Evolutionary conservation across 345 rosid species (phyloP), one percentile per base, ranked within the genome.

Genomic region (Hevea brasiliensis): DNA sequence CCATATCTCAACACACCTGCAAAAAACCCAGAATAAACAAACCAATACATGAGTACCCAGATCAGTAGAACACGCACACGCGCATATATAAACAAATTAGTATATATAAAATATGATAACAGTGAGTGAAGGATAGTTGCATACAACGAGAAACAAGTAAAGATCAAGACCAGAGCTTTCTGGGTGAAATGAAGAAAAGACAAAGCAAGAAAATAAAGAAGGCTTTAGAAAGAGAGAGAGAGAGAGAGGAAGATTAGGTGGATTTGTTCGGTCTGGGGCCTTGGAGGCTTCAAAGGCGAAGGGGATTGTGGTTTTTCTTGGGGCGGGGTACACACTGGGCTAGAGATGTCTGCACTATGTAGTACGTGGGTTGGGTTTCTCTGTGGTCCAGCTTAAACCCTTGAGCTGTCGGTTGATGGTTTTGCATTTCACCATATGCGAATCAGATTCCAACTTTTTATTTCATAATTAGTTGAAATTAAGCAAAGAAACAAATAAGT

Each of bases 1-100:
- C 80, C 80, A 76, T 76, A 56, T 62, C 41, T 59, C 42, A 47
- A n/a, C 4, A 8, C 27, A n/a, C 45, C 75, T 64, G 17, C 66
- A 70, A 12, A 45, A 61, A 62, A 48, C 10, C 4, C 29, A 58
- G 2, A 10, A 7, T 4, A 57, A 69, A 37, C 27, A 65, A 9
- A 20, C n/a, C 40, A 61, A 29, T 32, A 32, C 2, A 32, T 32
- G 37, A 32, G 37, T 32, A 32, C 2, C 37, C 37, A 71, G 76
- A 73, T 73, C 42, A 65, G 15, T 13, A 17, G 13, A 32, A 32
- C 37, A 56, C 21, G 20, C 20, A 40, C 0, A 32, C 1, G 24
- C 27, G 40, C 15, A 24, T 14, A 42, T 18, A 20, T 23, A 14
- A 32, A 32, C n/a, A 55, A 37, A 13, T 32, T 8, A 3, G 7